Evolutionary conservation across 768 basidiomycete genomes (phyloP), one percentile per base, ranked within the genome.

Genomic region (Tulasnella sp.): DNA sequence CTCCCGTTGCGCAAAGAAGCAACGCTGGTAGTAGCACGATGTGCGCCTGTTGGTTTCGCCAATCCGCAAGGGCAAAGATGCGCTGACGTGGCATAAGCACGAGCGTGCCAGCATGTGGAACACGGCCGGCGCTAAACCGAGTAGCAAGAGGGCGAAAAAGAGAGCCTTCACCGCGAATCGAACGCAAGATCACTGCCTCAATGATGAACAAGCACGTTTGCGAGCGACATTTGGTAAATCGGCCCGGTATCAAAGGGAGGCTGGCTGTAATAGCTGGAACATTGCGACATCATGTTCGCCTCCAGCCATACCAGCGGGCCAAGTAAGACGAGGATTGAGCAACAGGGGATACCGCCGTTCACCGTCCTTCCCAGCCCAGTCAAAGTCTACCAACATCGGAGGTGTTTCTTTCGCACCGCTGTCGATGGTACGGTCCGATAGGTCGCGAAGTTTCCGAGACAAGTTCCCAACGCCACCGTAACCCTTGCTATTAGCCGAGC

Each of bases 331-430:
- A 42, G 2, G 2, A 15, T 42, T 42, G 19, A 42, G 11, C 11
- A 25, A 42, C 41, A 25, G 8, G 27, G 48, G 48, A 29, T 49
- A 49, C 32, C 48, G 23, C 14, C 19, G 23, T 34, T 49, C 21
- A 3, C 48, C 48, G 15, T 4, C 12, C 29, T 49, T 25, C 32
- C 48, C 48, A 29, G 48, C 11, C 48, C 48, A 49, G 29, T 49
- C 48, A 49, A 49, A 49, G 48, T 49, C 48, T n/a, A 49, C 25
- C 9, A 49, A 29, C 48, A 49, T 49, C 25, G 14, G 23, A 29
- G 23, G 21, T 42, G 19, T 8, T 25, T n/a, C 41, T 25, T 8
- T n/a, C 27, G 8, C 9, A n/a, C 15, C 41, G 15, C 15, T 7
- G 19, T 6, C 19, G 2, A n/a, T 8, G 27, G 19, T n/a, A 4